Evolutionary conservation across 371 early-diverging fungal genomes (phyloP).

Genomic region (Catenaria anguillulae): DNA sequence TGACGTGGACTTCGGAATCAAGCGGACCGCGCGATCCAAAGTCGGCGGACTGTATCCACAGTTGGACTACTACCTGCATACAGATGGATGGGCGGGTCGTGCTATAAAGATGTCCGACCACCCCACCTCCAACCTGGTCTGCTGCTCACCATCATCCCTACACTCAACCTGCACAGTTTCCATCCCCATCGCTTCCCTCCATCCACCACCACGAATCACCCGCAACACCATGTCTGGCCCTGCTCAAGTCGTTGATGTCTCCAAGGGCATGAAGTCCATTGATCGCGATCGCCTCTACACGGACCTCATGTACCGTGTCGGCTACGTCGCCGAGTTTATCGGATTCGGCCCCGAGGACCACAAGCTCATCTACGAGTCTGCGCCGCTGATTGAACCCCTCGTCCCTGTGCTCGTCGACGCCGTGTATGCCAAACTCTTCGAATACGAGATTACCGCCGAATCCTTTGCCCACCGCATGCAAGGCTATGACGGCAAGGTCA

Average conservation of each 20-base stretch:
- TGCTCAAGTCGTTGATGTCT: background rate
- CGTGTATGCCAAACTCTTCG: constrained; percentile 16
- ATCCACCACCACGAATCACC: background rate
- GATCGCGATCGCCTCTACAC: constrained; percentile 45
- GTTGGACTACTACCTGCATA: no score
- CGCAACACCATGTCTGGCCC: no score
- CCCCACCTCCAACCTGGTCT: no score
- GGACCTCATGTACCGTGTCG: constrained; percentile 29
- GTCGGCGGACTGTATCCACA: no score
- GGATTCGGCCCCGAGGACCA: constrained; percentile 46
- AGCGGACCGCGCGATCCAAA: no score
- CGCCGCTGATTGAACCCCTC: constrained; percentile 42
- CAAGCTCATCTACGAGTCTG: constrained; percentile 47
- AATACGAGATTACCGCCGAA: constrained; percentile 22
- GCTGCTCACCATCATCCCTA: no score
- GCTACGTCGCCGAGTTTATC: constrained; percentile 51
- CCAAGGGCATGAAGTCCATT: constrained; percentile 15
- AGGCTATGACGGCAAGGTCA: background rate
- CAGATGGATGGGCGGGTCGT: no score
- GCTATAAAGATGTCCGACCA: no score
- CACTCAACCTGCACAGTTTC: no score
- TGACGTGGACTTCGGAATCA: no score
- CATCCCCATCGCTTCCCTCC: background rate
- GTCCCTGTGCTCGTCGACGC: constrained; percentile 65
- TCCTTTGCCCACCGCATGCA: constrained; percentile 14